Conservation (phyloP, 768 basidiomycete genomes). For the Leccinellum rugosiceps region DNA sequence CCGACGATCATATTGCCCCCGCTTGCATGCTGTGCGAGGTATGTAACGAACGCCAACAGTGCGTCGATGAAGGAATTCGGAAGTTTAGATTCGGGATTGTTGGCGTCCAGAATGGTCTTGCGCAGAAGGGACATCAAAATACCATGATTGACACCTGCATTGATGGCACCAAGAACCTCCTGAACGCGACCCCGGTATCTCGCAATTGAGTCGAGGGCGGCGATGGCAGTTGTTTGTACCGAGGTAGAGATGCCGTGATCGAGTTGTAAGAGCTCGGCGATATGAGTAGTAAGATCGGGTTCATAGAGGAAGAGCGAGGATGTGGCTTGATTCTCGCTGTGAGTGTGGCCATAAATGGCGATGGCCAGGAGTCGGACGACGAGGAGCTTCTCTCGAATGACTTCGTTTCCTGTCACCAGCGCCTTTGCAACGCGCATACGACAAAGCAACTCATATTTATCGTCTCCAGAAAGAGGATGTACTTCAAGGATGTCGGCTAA, state of each 20-base stretch:
- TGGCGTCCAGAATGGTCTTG: conserved; percentile 73
- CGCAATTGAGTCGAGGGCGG: conserved; percentile 87
- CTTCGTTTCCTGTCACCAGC: conserved; percentile 53
- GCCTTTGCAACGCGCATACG: conserved; percentile 79
- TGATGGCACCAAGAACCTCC: conserved; percentile 87
- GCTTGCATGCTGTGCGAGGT: conserved; percentile 77
- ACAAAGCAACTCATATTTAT: conserved; percentile 86
- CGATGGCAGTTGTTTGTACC: conserved; percentile 82
- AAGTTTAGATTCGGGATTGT: conserved; percentile 58
- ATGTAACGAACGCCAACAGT: conserved; percentile 80
- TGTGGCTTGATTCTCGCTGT: conserved; percentile 72
- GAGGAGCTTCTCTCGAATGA: conserved; percentile 75
- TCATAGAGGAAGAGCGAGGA: conserved; percentile 90
- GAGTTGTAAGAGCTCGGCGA: conserved; percentile 86
- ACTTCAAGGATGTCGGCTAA: conserved; percentile 69
- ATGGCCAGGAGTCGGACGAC: conserved; percentile 81
- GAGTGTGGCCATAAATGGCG: conserved; percentile 88
- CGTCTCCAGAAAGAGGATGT: conserved; percentile 69
- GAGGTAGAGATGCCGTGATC: conserved; percentile 66
- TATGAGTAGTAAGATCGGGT: conserved; percentile 84
- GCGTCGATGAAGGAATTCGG: conserved; percentile 82
- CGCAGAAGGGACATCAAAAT: conserved; percentile 87
- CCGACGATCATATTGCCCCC: conserved; percentile 94
- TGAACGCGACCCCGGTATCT: conserved; percentile 79
- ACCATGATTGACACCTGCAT: conserved; percentile 95